Evolutionary conservation across 352 stramenopile species (phyloP), one percentile per base, ranked within the genome.

Genomic region (Blastocystis sp.): DNA sequence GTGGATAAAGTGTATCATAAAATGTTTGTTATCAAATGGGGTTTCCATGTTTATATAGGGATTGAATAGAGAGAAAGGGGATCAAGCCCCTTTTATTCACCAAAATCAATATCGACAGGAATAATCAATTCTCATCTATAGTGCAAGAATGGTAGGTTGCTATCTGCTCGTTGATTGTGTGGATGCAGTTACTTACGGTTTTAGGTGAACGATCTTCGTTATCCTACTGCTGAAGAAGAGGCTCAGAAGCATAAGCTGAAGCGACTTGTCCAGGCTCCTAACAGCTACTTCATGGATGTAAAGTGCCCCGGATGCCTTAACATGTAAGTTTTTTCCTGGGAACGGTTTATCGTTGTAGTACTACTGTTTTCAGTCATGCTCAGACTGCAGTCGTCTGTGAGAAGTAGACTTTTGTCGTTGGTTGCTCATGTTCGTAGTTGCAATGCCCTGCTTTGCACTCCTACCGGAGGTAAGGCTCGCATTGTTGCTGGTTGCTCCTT

Each of bases 291-390:
- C 92, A 98, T 98, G 96, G 97, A 99, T 92, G 98, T 99, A 90
- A 99, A 99, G 93, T 99, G 97, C 94, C 96, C 96, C 65, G 97
- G 96, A 91, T 99, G 97, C 95, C 99, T 99, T 94, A 98, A 98
- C 94, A 99, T 99, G 92, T 94, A 64, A 24, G 47, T 30, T 56
- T 87, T n/a, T 30, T 66, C 41, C 39, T 47, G 45, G 0, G 16
- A 20, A 26, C 26, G 18, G 3, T 24, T 16, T 66, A 68, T 66
- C 75, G 13, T 0, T 24, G 39, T 88, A 94, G 92, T 93, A 99
- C 97, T 54, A 99, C 97, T 73, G 96, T 99, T 81, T 99, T 99
- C 93, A 97, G 93, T 91, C 97, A 99, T 92, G 96, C 97, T 76
- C 96, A 99, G 94, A 90, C 87, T 55, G 90, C 55, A 37, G 90